phyloP scores from a whole-genome alignment of 23 red algal genomes.

The Cyanidioschyzon merolae region DNA sequence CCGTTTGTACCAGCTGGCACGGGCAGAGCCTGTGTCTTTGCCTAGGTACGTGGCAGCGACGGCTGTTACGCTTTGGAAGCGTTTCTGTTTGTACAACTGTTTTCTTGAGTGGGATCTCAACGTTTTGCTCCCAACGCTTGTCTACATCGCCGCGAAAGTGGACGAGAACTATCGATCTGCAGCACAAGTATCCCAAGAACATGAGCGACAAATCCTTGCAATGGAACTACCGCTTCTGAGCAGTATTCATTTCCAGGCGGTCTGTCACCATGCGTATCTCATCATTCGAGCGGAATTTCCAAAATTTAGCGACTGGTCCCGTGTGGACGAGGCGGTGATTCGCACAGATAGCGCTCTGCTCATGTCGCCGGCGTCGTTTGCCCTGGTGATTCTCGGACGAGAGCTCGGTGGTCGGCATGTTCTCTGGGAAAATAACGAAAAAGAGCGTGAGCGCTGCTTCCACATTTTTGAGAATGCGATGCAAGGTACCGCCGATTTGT shows the following conservation, averaged over 20 bases:
- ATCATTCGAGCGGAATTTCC: constrained; percentile 9
- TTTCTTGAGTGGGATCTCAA: background rate
- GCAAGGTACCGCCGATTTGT: background rate
- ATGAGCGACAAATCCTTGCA: background rate
- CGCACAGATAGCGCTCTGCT: background rate
- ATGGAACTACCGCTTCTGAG: background rate
- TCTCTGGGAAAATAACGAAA: background rate
- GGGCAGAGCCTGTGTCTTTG: background rate
- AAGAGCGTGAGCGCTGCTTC: constrained; percentile 6
- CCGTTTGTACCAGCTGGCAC: background rate
- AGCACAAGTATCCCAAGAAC: background rate
- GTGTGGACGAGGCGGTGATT: background rate
- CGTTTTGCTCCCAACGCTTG: background rate
- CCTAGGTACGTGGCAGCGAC: background rate
- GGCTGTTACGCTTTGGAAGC: background rate
- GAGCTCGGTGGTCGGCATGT: background rate
- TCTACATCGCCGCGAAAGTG: constrained; percentile 13
- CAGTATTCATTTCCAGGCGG: constrained; percentile 4
- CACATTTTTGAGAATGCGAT: background rate
- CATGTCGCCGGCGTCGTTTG: background rate
- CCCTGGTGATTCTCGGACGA: constrained; percentile 4
- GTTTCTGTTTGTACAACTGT: constrained; percentile 12
- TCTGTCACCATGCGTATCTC: constrained; percentile 4
- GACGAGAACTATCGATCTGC: constrained; percentile 10
- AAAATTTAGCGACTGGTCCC: background rate